Evolutionary conservation across 495 filamentous ascomycete species (phyloP), one percentile per base, ranked within the genome.

Genomic region (Podospora appendiculata): DNA sequence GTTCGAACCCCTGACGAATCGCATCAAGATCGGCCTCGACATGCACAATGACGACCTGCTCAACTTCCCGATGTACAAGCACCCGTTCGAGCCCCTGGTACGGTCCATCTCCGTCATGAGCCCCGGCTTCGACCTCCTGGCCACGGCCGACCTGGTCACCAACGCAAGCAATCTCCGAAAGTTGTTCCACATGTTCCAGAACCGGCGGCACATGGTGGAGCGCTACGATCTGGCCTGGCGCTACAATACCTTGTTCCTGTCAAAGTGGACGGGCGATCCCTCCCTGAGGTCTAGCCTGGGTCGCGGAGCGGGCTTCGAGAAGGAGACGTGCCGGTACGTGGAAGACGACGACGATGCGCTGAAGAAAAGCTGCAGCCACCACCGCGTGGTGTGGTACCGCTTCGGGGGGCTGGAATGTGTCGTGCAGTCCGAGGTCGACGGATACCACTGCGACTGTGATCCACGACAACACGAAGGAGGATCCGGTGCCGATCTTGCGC

Each of bases 351-450:
- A 45, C 14, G 43, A 43, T 0, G 16, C 52, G 7, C 46, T 65
- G 13, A 44, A 42, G 11, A 4, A n/a, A 14, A 63, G 59, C 48
- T 33, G 47, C 6, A 64, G 59, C 42, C 62, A 65, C 41, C 60
- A 65, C 40, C 57, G 57, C 4, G 62, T 65, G 0, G 52, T 60
- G n/a, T 17, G 54, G 1, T 65, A 63, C 45, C 6, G 18, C 18
- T 58, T 65, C 32, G 57, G 45, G 4, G 57, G 53, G 4, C 32
- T 65, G 41, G 47, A 48, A 11, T 51, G 45, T 8, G 45, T 63
- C 2, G 52, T 65, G 0, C 62, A 65, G 50, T 54, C 52, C 39
- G 62, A 65, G 40, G 57, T 60, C 0, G 62, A 65, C 14, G 62
- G 40, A 0, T 60, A 58, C 41, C 47, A 51, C 47, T 63, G 60